Base-by-base conservation (phyloP, 179 eudicot species). In the Nepenthes alata region DNA sequence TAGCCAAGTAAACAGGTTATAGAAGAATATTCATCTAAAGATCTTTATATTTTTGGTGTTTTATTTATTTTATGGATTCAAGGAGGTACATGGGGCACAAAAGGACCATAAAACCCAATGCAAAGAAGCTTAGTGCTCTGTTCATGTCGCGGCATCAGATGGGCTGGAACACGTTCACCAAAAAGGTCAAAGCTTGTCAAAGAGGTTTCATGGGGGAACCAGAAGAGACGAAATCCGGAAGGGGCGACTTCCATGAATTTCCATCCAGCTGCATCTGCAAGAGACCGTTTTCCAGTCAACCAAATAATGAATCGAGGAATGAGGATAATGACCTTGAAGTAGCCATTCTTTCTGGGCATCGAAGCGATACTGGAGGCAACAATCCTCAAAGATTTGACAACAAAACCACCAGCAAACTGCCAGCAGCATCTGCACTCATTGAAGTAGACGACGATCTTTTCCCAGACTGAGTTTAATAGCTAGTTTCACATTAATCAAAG, bases 31-130 rank as follows among this genome's bases (percentile, higher is more conserved):
- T 25, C 25, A 25, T 25, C 25, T 25, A 25, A 25, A 25, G 25
- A 25, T 25, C 25, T 25, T 25, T 25, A 25, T 25, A 25, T 25
- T 25, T 25, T 25, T 25, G 25, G 25, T 25, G 0, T 25, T 25
- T 25, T 25, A 25, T 63, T 35, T 61, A 11, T 59, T 71, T 59
- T 59, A 47, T 65, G 66, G 52, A 55, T 63, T 45, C 67, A 58
- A 93, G 98, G 97, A 81, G 98, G 77, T 93, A 93, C 61, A 80
- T 80, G 87, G 98, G 98, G 37, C 98, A 93, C 75, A 93, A 90
- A 69, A 78, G 98, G 68, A 93, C 98, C 50, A 80, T 93, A 61
- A 82, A 88, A 71, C 98, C 98, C 36, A 93, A 93, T 56, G 96
- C 98, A 11, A 93, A 87, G 74, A 85, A 78, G 82, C 90, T 93